A percentile compares a stretch with the other conserved stretches of the same genome.
Evolutionary conservation across 139 green algal species (phyloP).

Genomic region (Chlorella sorokiniana): DNA sequence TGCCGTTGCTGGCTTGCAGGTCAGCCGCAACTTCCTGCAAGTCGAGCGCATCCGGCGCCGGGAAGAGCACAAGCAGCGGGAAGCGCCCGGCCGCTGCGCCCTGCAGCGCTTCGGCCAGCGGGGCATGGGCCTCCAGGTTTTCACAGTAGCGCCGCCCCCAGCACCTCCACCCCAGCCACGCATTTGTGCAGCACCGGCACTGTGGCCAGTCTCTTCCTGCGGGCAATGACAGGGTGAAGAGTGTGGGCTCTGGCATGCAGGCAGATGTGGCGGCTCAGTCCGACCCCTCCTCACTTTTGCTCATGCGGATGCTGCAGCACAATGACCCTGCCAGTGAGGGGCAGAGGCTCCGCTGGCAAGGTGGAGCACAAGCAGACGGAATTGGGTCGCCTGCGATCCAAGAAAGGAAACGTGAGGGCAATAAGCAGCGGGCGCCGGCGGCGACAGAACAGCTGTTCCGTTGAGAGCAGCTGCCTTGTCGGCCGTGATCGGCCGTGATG

Average conservation of each 20-base stretch:
- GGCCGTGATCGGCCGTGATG: no score
- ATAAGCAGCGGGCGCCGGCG: background rate
- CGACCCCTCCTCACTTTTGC: constrained; percentile 26
- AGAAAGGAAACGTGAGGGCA: background rate
- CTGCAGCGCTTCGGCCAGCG: background rate
- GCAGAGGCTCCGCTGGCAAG: background rate
- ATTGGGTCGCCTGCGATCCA: background rate
- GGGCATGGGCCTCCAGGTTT: background rate
- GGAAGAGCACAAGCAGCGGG: constrained; percentile 28
- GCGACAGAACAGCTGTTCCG: background rate
- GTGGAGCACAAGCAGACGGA: constrained; percentile 16
- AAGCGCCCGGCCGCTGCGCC: constrained; percentile 1
- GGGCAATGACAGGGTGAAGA: background rate
- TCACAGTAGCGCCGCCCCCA: background rate
- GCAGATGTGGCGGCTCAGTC: no score
- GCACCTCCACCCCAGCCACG: background rate
- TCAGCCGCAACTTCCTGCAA: background rate
- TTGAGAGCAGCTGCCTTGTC: background rate
- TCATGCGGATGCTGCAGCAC: constrained; percentile 24
- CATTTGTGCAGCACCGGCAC: constrained; percentile 25
- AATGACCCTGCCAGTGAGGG: background rate
- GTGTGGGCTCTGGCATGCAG: no score
- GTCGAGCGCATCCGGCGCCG: constrained; percentile 1
- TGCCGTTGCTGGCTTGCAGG: background rate
- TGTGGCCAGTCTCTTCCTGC: constrained; percentile 22